These are phyloP conservation scores for Cryptococcus sp. DNA, from an alignment of 1,284 basidiomycete genomes.

Conservation along the genomic window DNA sequence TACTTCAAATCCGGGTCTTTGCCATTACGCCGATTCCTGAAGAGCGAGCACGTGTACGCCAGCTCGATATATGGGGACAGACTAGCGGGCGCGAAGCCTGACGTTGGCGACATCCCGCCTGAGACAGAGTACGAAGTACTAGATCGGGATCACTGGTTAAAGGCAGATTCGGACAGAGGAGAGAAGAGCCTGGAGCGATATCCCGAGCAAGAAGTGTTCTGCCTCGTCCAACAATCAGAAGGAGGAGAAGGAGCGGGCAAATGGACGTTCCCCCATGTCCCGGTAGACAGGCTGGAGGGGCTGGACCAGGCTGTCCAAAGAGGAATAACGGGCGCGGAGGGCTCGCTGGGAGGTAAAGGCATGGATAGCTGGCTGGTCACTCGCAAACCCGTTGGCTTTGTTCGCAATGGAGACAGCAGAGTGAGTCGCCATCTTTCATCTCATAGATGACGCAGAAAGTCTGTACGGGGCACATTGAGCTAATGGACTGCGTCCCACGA, in stretches of 20 bases:
- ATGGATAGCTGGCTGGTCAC: constrained; percentile 54
- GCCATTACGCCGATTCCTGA: constrained; percentile 76
- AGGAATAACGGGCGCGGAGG: constrained; percentile 38
- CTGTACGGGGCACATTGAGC: neutral
- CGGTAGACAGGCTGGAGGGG: constrained; percentile 35
- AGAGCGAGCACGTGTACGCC: constrained; percentile 72
- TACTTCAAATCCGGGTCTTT: constrained; percentile 94
- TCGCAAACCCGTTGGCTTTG: constrained; percentile 49
- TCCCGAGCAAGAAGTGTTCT: constrained; percentile 82
- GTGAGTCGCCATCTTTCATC: constrained; percentile 28
- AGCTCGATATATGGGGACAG: constrained; percentile 67
- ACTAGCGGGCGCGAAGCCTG: constrained; percentile 59
- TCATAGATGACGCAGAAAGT: neutral
- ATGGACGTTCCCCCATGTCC: constrained; percentile 72
- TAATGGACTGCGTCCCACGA: neutral
- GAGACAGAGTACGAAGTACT: constrained; percentile 52
- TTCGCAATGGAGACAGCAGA: constrained; percentile 35
- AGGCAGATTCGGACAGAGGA: constrained; percentile 50
- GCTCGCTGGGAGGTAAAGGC: constrained; percentile 37
- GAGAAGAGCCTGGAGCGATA: constrained; percentile 75
- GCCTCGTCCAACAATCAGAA: constrained; percentile 65
- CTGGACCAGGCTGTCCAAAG: constrained; percentile 44
- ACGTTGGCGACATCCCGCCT: constrained; percentile 61
- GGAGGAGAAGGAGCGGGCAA: constrained; percentile 55
- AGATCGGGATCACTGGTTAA: constrained; percentile 37